Base-by-base conservation (phyloP, 1,139 yeast genomes). In the Fermentozyma sake region DNA sequence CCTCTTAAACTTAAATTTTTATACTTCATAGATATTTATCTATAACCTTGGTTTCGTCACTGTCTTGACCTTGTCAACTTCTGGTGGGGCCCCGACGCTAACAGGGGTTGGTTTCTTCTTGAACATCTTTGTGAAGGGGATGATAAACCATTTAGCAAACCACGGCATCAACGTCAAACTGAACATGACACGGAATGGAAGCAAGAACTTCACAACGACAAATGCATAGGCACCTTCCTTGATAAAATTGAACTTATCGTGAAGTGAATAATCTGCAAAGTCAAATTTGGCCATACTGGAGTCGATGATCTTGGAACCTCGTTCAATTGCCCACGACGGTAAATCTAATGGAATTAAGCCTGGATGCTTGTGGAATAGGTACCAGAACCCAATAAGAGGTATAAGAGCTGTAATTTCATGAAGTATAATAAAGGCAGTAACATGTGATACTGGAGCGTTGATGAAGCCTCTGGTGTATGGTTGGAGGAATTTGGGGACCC, bases 211-310 rank as follows among this genome's bases (percentile, higher is more conserved):
- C 14, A 86, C 91, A 7, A 83, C 58, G 2, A 85, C 87, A 48
- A 82, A 89, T 0, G 96, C 80, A 26, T 85, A 75, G 1, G 95
- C 95, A n/a, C 96, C 96, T 32, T 87, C 89, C 42, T 77, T 58
- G 3, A 85, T 64, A 18, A 81, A 55, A 25, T 58, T 60, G 18
- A 81, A 65, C 42, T 81, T 79, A 18, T 72, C 77, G 31, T 61
- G 68, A 20, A 75, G 46, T 22, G 68, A 54, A 44, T 57, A 51
- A 23, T 53, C 40, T 14, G 52, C 30, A 39, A 61, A 52, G 39
- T 68, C 62, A 33, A 55, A 59, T 14, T 46, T 48, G 15, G 46
- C 46, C 43, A 66, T 33, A 8, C 61, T 64, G 18, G 62, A 61
- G 36, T 78, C 78, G 30, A 82, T 73, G 24, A 77, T 68, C 23